Base-by-base conservation (phyloP, 1,284 basidiomycete genomes). In the Cystobasidium pallidum region DNA sequence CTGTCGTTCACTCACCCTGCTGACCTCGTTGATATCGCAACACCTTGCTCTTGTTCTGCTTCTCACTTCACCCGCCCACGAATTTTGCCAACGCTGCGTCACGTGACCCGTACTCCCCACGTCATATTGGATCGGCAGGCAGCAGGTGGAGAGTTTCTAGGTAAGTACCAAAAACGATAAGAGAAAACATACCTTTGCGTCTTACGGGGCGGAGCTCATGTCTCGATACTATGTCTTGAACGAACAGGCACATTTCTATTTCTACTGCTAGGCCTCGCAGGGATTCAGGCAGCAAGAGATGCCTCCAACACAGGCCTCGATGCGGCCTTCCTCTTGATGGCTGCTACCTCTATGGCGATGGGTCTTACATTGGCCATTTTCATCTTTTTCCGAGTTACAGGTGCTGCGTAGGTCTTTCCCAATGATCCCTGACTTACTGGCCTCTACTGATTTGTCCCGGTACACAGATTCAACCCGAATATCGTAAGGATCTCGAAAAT, bases 221-320 rank as follows among this genome's bases (percentile, higher is more conserved):
- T n/a, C n/a, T n/a, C n/a, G n/a, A n/a, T n/a, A n/a, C n/a, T 61
- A 39, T 41, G 7, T 7, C 39, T 41, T 41, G 15, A 7, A 43
- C 41, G 13, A 15, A 4, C 41, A 47, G 72, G 72, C 15, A 74
- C 73, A 17, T 70, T 76, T 47, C 39, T 86, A 71, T 88, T 89
- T 78, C 82, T 88, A n/a, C 82, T 86, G 21, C 82, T 88, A 43
- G 87, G 86, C 11, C 82, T 86, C 3, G 87, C 87, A 3, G 86
- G 86, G 1, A 84, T 86, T 34, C 87, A 88, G 77, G 86, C 86
- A 2, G 79, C 81, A n/a, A 26, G 47, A 21, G 36, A 58, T 21
- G 54, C 45, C 43, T 28, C 51, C 10, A 45, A 49, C 1, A 45
- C 21, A 19, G 47, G 43, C 24, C n/a, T 51, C 3, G 32, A 26